Conservation (phyloP, 169 alveolate species). For the Blepharisma undulans region DNA sequence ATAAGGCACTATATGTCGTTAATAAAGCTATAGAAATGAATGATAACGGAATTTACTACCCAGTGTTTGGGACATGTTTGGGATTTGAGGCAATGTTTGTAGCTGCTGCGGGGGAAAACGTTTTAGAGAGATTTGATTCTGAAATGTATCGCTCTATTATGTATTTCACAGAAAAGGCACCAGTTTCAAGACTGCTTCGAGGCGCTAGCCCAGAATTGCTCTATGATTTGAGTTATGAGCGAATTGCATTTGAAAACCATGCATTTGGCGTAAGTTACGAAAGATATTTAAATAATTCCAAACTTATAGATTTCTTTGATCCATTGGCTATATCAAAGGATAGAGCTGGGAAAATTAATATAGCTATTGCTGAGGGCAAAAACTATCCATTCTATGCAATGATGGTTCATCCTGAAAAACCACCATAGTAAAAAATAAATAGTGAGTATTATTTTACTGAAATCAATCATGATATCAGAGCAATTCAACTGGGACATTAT, state of each 20-base stretch:
- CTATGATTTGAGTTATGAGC: not conserved
- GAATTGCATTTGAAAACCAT: not conserved
- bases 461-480: not conserved
- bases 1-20: not conserved
- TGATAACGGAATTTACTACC: slow-evolving; percentile 30
- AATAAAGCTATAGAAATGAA: slow-evolving; percentile 25
- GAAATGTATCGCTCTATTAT: not conserved
- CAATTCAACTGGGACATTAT: not conserved
- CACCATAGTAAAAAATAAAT: slow-evolving; percentile 37
- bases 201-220: not conserved
- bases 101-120: not conserved
- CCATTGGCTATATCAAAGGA: slow-evolving; percentile 20
- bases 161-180: not conserved
- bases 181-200: not conserved
- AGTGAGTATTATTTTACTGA: not conserved
- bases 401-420: slow-evolving; percentile 71
- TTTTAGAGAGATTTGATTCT: not conserved
- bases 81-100: slow-evolving; percentile 29
- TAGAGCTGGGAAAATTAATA: slow-evolving; percentile 45
- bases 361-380: slow-evolving; percentile 48
- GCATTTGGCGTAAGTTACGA: not conserved
- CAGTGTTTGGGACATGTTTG: slow-evolving; percentile 41
- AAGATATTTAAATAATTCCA: not conserved
- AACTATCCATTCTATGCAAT: slow-evolving; percentile 61
- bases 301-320: not conserved